Conservation (phyloP, 2,329 filamentous ascomycete species). For the Trichoderma endophyticum region DNA sequence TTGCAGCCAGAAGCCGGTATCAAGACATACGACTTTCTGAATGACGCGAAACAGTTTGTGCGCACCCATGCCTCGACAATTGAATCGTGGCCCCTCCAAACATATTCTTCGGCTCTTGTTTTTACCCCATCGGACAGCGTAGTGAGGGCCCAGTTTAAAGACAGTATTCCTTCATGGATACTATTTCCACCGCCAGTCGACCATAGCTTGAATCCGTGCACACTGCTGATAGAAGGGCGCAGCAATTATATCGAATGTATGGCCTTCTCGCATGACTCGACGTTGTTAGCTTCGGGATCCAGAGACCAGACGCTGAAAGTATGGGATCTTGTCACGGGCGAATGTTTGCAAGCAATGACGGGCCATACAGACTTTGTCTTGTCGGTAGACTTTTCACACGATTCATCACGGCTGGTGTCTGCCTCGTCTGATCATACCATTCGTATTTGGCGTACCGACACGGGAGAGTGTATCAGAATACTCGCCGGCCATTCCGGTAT, state of each 20-base stretch:
- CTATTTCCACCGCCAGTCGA: not conserved
- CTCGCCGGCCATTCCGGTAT: not conserved
- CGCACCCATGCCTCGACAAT: constrained; percentile 10
- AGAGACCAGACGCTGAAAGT: not conserved
- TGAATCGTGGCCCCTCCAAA: constrained; percentile 24
- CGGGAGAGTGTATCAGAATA: not conserved
- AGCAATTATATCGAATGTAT: not conserved
- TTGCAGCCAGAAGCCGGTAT: not conserved
- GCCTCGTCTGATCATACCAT: not conserved
- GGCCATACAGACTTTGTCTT: not conserved
- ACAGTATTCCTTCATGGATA: constrained; percentile 22
- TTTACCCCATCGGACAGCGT: constrained; percentile 25
- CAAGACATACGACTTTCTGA: not conserved
- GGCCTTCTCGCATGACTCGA: not conserved
- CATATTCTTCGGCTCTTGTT: constrained; percentile 27
- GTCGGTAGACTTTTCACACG: not conserved
- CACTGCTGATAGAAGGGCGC: not conserved
- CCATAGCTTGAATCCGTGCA: not conserved
- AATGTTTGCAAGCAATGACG: not conserved
- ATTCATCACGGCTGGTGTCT: not conserved
- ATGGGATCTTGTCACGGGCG: not conserved
- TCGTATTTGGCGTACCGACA: not conserved
- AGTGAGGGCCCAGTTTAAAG: constrained; percentile 17
- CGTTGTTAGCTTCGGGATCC: not conserved
- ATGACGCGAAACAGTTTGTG: constrained; percentile 9